A percentile compares a stretch with the other conserved stretches of the same genome.
Evolutionary conservation across 2,329 filamentous ascomycete species (phyloP).

Genomic region (Aspergillus luchuensis): DNA sequence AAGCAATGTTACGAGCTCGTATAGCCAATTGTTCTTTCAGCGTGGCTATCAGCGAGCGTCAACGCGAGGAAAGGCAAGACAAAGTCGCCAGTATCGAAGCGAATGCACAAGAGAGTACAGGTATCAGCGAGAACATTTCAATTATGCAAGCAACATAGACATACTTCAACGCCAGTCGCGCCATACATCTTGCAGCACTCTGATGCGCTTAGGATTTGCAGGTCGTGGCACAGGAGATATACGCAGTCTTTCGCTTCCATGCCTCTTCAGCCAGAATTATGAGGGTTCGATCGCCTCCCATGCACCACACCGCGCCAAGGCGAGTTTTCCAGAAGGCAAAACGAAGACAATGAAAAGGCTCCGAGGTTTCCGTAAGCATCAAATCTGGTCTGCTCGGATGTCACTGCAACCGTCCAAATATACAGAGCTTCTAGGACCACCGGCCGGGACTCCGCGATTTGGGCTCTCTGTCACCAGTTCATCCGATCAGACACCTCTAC

Average conservation of each 20-base stretch:
- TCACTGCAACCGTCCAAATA: slow-evolving; percentile 30
- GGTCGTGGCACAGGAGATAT: not conserved
- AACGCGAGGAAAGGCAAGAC: not conserved
- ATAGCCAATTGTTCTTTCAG: not conserved
- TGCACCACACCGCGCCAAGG: not conserved
- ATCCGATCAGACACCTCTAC: slow-evolving; percentile 10
- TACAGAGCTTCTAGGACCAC: slow-evolving; percentile 30
- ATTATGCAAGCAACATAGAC: not conserved
- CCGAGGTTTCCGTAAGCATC: slow-evolving; percentile 30
- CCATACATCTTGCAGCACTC: not conserved
- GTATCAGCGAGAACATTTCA: not conserved
- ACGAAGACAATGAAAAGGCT: not conserved
- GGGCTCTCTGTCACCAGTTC: slow-evolving; percentile 29
- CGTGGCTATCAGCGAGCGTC: not conserved
- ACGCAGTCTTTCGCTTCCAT: slow-evolving; percentile 23
- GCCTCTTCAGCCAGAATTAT: slow-evolving; percentile 3
- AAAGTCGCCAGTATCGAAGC: not conserved
- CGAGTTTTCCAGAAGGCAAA: too few relatives aligned
- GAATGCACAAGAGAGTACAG: not conserved
- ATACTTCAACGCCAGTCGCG: not conserved
- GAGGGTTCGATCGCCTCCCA: not conserved
- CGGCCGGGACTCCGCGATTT: slow-evolving; percentile 37
- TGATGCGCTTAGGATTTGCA: not conserved
- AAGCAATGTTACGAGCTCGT: not conserved
- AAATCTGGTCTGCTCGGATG: slow-evolving; percentile 42